phyloP scores from a whole-genome alignment of 169 alveolate genomes.

The Theileria annulata region DNA sequence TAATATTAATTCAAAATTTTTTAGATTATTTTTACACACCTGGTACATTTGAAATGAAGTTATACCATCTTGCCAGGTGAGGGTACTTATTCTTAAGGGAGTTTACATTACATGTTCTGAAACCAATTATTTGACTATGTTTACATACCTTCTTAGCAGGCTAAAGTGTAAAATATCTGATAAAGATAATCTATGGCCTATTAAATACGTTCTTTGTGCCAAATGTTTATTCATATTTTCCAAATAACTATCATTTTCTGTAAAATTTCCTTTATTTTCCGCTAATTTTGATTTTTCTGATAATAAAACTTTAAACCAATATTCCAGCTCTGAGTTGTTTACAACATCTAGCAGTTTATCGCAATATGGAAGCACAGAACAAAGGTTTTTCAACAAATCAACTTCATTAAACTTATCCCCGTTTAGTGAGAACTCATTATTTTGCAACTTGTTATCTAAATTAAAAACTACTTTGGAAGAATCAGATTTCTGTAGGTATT shows the following conservation, averaged over 20 bases:
- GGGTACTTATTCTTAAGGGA: constrained; percentile 31
- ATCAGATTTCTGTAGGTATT: constrained; percentile 16
- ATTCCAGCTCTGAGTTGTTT: constrained; percentile 2
- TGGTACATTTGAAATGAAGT: constrained; percentile 37
- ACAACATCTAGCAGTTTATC: constrained; percentile 22
- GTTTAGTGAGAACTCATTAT: constrained; percentile 28
- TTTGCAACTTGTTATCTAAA: constrained; percentile 28
- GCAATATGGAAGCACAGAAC: constrained; percentile 25
- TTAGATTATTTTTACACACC: constrained; percentile 1
- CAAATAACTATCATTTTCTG: constrained; percentile 30
- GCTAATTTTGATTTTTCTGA: neutral
- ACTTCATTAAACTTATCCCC: constrained; percentile 26
- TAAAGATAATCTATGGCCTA: constrained; percentile 58
- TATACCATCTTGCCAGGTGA: constrained; percentile 53
- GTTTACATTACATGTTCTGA: constrained; percentile 9
- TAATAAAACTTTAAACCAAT: constrained; percentile 7
- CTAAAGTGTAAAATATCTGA: constrained; percentile 50
- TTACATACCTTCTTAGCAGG: constrained; percentile 24
- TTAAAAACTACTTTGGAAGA: constrained; percentile 13
- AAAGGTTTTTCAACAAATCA: constrained; percentile 39
- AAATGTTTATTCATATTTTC: constrained; percentile 52
- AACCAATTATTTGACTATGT: neutral
- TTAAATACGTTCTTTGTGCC: constrained; percentile 46
- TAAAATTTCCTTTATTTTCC: neutral
- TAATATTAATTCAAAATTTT: neutral